Percentiles rank a stretch among this genome's conserved stretches.
Conservation (phyloP, 2,329 filamentous ascomycete genomes). For the Neonectria sp. region DNA sequence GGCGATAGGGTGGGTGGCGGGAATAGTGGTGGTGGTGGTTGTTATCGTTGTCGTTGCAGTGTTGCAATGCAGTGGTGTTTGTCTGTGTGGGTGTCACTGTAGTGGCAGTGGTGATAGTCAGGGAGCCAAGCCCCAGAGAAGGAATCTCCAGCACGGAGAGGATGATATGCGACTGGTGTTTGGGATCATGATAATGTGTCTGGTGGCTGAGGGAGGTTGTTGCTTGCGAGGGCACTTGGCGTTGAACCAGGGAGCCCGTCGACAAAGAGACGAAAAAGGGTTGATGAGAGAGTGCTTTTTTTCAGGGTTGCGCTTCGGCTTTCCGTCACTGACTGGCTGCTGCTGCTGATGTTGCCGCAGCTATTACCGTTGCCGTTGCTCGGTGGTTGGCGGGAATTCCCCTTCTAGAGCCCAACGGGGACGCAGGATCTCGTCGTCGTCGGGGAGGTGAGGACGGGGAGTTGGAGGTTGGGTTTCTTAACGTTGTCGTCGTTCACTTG, state of each 20-base stretch:
- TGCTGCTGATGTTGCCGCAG: constrained; percentile 8
- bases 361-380: constrained; percentile 20
- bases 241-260: constrained; percentile 33
- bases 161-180: constrained; percentile 54
- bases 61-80: constrained; percentile 12
- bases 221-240: constrained; percentile 32
- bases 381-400: constrained; percentile 20
- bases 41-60: constrained; percentile 19
- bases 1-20: constrained; percentile 14
- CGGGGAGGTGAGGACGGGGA: constrained; percentile 19
- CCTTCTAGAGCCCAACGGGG: constrained; percentile 24
- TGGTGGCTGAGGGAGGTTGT: constrained; percentile 31
- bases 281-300: neutral
- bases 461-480: constrained; percentile 21
- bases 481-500: constrained; percentile 41
- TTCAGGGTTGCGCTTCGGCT: constrained; percentile 16
- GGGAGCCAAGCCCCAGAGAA: constrained; percentile 57
- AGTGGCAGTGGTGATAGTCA: constrained; percentile 49
- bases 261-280: constrained; percentile 14
- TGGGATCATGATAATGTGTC: constrained; percentile 57
- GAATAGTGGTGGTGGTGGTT: constrained; percentile 1
- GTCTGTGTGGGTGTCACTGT: constrained; percentile 23
- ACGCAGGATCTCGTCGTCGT: constrained; percentile 23
- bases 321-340: constrained; percentile 14
- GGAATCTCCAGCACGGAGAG: constrained; percentile 59